These are phyloP conservation scores for Alternaria sp. DNA, from an alignment of 2,329 filamentous ascomycete genomes.

Conservation along the genomic window DNA sequence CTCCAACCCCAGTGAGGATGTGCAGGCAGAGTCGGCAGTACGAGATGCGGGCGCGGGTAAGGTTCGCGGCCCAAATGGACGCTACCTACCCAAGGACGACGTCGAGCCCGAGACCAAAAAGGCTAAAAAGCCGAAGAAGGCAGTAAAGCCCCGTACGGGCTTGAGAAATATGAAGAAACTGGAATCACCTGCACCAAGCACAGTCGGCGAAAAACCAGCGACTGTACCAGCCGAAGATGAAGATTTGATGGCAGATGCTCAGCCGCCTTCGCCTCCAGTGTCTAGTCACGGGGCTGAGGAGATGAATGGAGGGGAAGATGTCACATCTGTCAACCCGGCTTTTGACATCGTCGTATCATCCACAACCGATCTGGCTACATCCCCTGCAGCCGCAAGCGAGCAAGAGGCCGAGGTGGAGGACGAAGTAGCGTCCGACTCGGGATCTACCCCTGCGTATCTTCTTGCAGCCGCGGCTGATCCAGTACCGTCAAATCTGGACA, in stretches of 20 bases:
- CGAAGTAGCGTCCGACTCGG: not conserved
- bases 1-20: not conserved
- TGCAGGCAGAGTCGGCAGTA: not conserved
- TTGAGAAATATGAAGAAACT: not conserved
- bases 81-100: constrained; percentile 15
- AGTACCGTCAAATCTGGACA: constrained; percentile 27
- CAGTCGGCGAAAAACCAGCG: not conserved
- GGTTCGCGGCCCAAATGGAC: constrained; percentile 25
- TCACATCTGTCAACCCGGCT: not conserved
- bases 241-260: not conserved
- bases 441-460: not conserved
- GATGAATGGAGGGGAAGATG: not conserved
- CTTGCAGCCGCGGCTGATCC: constrained; percentile 30
- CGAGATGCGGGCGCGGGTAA: constrained; percentile 20
- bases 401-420: not conserved
- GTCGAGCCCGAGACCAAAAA: not conserved
- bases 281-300: not conserved
- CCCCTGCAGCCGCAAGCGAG: not conserved
- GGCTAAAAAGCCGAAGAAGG: constrained; percentile 5
- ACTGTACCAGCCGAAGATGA: not conserved
- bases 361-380: too few relatives aligned
- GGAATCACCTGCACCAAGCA: not conserved
- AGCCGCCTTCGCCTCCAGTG: not conserved
- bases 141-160: not conserved
- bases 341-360: not conserved